Base-by-base conservation (phyloP, 768 basidiomycete species). In the Kwoniella sp. region DNA sequence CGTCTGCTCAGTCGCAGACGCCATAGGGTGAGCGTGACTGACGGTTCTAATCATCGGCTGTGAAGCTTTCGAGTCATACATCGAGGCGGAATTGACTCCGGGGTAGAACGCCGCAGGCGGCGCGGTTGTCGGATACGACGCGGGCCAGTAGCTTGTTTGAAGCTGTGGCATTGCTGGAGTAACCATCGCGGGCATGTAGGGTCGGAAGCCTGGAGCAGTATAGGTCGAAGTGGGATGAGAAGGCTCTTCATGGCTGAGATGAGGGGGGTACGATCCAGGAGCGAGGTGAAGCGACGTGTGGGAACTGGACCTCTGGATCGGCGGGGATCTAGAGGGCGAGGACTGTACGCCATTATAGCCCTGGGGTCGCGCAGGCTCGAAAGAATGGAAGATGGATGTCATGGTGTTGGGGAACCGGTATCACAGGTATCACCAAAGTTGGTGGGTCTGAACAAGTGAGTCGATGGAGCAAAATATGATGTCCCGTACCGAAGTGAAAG, bases 1-100 rank as follows among this genome's bases (percentile, higher is more conserved):
- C 3, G 63, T 65, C 2, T 56, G 61, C 11, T 69, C 67, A 15
- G 59, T 65, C 10, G 67, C 67, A 1, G 67, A 69, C 27, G 60
- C 45, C 57, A 69, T 63, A 0, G 67, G 67, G 36, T 65, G 64
- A 22, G 62, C 64, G 46, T 69, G 67, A 22, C 63, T 63, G 28
- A 65, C 32, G 3, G 64, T 69, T n/a, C 67, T 53, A 44, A 63
- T 61, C 62, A 65, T 65, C 1, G 53, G 59, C 14, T 53, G 54
- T 10, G 56, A 59, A n/a, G 23, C 32, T 19, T 52, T 54, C 9
- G 55, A 39, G 25, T 63, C 64, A 53, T 63, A 69, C 3, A 60
- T 25, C 14, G 53, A 57, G 2, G 60, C 23, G 17, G 37, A 25
- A 10, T 20, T 39, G 3, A 54, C 34, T n/a, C 15, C 20, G 9